Conservation (phyloP, 768 basidiomycete species). For the Tricholoma matsutake region DNA sequence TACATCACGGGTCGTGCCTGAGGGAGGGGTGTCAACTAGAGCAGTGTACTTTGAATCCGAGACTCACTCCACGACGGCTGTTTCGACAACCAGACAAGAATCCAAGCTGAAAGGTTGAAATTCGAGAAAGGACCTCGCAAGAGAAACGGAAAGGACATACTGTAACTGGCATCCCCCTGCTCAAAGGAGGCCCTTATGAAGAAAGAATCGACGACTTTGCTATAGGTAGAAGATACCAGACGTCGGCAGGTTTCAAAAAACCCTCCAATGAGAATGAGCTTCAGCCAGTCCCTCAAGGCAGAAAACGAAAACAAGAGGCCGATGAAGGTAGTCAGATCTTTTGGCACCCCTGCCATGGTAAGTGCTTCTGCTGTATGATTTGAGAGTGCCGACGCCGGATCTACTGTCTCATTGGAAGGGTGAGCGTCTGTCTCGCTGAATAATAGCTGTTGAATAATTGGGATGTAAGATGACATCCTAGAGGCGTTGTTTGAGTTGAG, state of each 20-base stretch:
- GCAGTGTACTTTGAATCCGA: not conserved
- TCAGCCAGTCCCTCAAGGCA: conserved; percentile 48
- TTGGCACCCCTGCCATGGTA: not conserved
- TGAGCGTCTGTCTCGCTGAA: not conserved
- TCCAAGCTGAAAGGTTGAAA: conserved; percentile 42
- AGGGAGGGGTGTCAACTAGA: not conserved
- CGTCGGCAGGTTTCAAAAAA: conserved; percentile 48
- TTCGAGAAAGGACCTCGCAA: not conserved
- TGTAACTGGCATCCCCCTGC: conserved; percentile 31
- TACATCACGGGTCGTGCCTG: conserved; percentile 44
- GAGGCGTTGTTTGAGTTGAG: not conserved
- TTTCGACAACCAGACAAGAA: conserved; percentile 56
- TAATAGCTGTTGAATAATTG: conserved; percentile 10
- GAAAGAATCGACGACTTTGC: conserved; percentile 37
- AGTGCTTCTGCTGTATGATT: not conserved
- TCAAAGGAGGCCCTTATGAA: conserved; percentile 52
- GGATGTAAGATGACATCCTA: conserved; percentile 8
- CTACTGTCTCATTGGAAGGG: not conserved
- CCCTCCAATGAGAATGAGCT: conserved; percentile 50
- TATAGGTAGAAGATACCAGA: conserved; percentile 32
- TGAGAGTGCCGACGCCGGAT: not conserved
- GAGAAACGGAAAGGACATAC: conserved; percentile 11
- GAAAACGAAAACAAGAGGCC: conserved; percentile 33
- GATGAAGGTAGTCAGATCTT: conserved; percentile 13
- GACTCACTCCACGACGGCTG: conserved; percentile 52